phyloP scores from a whole-genome alignment of 768 basidiomycete genomes.

The Dendrothele bispora region DNA sequence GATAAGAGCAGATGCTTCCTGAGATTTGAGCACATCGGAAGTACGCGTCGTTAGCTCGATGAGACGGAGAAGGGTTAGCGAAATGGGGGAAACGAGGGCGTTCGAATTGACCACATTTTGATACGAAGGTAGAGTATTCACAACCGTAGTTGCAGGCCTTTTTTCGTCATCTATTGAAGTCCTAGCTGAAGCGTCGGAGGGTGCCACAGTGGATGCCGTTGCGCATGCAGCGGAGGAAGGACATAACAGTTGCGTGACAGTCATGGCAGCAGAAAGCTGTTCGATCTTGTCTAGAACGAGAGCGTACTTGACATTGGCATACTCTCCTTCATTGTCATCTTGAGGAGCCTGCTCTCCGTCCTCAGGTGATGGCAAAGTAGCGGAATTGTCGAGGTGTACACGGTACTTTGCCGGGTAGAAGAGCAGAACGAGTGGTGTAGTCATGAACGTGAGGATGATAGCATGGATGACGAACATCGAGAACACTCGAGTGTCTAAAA shows the following conservation, averaged over 20 bases:
- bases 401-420: slow-evolving; percentile 76
- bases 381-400: slow-evolving; percentile 29
- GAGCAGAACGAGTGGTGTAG: slow-evolving; percentile 76
- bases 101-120: too few species aligned
- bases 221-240: slow-evolving; percentile 11
- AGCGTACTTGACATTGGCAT: slow-evolving; percentile 63
- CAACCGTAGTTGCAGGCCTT: slow-evolving; percentile 24
- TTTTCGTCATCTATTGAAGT: slow-evolving; percentile 20
- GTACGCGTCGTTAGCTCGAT: slow-evolving; percentile 89
- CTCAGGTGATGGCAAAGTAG: slow-evolving; percentile 13
- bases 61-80: slow-evolving; percentile 77
- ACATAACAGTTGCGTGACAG: slow-evolving; percentile 73
- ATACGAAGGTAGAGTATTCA: too few species aligned
- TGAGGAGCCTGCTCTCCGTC: slow-evolving; percentile 12
- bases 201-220: slow-evolving; percentile 1
- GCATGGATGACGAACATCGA: slow-evolving; percentile 89
- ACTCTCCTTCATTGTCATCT: slow-evolving; percentile 30
- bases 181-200: neutral
- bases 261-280: slow-evolving; percentile 80
- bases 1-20: slow-evolving; percentile 69
- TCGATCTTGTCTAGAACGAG: slow-evolving; percentile 82
- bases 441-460: slow-evolving; percentile 76
- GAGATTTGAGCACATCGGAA: slow-evolving; percentile 81
- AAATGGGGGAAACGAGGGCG: too few species aligned
- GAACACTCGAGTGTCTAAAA: slow-evolving; percentile 68